These are phyloP conservation scores for Neofusicoccum parvum DNA, from an alignment of 2,329 filamentous ascomycete genomes.

Conservation along the genomic window DNA sequence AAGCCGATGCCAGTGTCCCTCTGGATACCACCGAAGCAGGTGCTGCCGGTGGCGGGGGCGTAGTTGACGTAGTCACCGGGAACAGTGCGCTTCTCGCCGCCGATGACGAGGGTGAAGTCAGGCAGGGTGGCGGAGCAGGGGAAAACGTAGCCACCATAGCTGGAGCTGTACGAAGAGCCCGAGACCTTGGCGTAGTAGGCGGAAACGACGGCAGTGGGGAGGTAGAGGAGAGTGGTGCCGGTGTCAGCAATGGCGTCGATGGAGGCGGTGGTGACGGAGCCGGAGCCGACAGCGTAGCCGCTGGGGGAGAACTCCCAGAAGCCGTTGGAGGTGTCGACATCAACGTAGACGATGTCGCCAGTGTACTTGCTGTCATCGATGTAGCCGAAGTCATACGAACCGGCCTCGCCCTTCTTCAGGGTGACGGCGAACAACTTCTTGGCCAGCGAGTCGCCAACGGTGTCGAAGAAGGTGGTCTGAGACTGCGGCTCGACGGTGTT, in stretches of 20 bases:
- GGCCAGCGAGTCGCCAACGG: slow-evolving; percentile 54
- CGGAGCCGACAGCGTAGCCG: slow-evolving; percentile 58
- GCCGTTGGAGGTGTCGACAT: slow-evolving; percentile 59
- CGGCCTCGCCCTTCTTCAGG: slow-evolving; percentile 52
- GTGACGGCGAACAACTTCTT: slow-evolving; percentile 60
- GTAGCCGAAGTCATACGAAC: slow-evolving; percentile 59
- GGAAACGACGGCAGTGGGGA: slow-evolving; percentile 55
- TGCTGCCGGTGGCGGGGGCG: slow-evolving; percentile 44
- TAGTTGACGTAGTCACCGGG: slow-evolving; percentile 61
- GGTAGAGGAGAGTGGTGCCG: slow-evolving; percentile 67
- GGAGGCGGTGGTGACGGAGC: slow-evolving; percentile 38
- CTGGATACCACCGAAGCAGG: slow-evolving; percentile 79
- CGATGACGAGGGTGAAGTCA: slow-evolving; percentile 56
- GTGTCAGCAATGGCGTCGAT: slow-evolving; percentile 68
- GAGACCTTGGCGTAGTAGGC: slow-evolving; percentile 63
- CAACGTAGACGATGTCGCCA: slow-evolving; percentile 58
- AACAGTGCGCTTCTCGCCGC: slow-evolving; percentile 52
- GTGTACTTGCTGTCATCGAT: slow-evolving; percentile 62
- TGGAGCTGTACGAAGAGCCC: slow-evolving; percentile 52
- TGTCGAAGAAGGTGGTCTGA: slow-evolving; percentile 63
- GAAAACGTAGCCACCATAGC: slow-evolving; percentile 59
- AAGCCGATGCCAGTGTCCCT: slow-evolving; percentile 58
- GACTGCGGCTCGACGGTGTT: slow-evolving; percentile 51
- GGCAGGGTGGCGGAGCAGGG: slow-evolving; percentile 54
- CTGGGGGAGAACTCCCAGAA: slow-evolving; percentile 65